Percentiles rank a stretch among this genome's conserved stretches.
Evolutionary conservation across 805 yeast genomes (phyloP).

Genomic region (Nakazawaea molendinolei): DNA sequence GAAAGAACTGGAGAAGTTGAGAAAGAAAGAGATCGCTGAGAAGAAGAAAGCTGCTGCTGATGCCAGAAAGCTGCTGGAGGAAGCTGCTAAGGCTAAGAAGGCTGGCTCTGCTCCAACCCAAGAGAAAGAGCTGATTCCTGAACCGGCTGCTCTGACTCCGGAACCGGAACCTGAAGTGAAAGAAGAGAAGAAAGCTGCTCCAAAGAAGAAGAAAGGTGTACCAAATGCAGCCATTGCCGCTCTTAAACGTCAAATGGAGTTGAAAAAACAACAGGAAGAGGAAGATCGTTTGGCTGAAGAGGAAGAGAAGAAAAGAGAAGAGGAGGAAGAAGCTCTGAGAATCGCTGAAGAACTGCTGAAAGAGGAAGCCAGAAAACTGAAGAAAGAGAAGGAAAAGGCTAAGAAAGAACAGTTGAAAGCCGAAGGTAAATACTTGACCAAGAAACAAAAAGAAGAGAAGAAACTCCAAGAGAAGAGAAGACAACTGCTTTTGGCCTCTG

Average conservation of each 20-base stretch:
- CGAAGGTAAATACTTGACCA: slow-evolving; percentile 90
- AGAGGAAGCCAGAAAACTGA: slow-evolving; percentile 54
- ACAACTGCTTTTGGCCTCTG: slow-evolving; percentile 70
- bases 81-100: slow-evolving; percentile 28
- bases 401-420: slow-evolving; percentile 90
- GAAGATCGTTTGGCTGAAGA: slow-evolving; percentile 69
- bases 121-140: slow-evolving; percentile 21
- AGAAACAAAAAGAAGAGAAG: slow-evolving; percentile 92
- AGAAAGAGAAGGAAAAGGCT: slow-evolving; percentile 81
- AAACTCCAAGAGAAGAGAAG: slow-evolving; percentile 83
- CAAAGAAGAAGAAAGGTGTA: slow-evolving; percentile 67
- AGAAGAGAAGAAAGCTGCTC: slow-evolving; percentile 20
- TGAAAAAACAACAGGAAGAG: slow-evolving; percentile 83
- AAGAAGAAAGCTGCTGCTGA: slow-evolving; percentile 61
- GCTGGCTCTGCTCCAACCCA: slow-evolving; percentile 28
- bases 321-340: slow-evolving; percentile 42
- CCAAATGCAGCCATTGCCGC: slow-evolving; percentile 86
- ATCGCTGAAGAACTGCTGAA: slow-evolving; percentile 60
- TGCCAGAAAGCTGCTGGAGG: slow-evolving; percentile 17
- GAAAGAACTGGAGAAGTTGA: slow-evolving; percentile 86
- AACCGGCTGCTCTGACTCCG: slow-evolving; percentile 28
- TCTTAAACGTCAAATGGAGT: slow-evolving; percentile 80
- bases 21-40: slow-evolving; percentile 85
- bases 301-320: slow-evolving; percentile 46
- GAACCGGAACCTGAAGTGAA: slow-evolving; percentile 27